Conservation (phyloP, 495 filamentous ascomycete species). For the Choiromyces venosus region DNA sequence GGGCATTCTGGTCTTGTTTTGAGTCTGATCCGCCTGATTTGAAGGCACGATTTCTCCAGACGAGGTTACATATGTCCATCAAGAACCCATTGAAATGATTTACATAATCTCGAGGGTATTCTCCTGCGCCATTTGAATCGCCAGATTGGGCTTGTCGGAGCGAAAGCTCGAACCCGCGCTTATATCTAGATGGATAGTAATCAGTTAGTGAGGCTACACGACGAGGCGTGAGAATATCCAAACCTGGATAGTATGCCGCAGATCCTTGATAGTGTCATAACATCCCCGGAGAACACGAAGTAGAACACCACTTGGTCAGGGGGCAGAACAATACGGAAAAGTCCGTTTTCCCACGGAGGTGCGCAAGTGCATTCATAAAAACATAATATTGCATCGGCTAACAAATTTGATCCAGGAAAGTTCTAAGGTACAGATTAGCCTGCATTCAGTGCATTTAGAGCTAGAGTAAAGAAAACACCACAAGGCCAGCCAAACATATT, state of each 20-base stretch:
- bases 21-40: conserved; percentile 41
- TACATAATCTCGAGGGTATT: conserved; percentile 53
- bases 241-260: conserved; percentile 56
- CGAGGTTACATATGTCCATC: conserved; percentile 82
- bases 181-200: conserved; percentile 46
- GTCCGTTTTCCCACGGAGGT: conserved; percentile 35
- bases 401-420: conserved; percentile 21
- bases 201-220: neutral
- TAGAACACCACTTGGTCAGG: conserved; percentile 64
- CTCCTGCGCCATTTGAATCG: conserved; percentile 23
- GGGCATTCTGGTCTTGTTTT: conserved; percentile 58
- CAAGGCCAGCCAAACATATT: conserved; percentile 34
- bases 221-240: conserved; percentile 1
- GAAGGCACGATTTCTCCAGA: conserved; percentile 76
- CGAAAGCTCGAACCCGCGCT: conserved; percentile 62
- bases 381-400: conserved; percentile 51
- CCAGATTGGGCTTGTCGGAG: conserved; percentile 20
- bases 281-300: conserved; percentile 59
- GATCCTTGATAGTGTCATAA: conserved; percentile 62
- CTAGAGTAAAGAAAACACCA: conserved; percentile 12
- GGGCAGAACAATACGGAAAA: conserved; percentile 56
- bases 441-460: neutral
- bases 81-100: conserved; percentile 76
- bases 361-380: conserved; percentile 61
- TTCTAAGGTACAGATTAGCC: conserved; percentile 17